Base-by-base conservation (phyloP, 1,284 basidiomycete genomes). In the Spongiforma sp. region DNA sequence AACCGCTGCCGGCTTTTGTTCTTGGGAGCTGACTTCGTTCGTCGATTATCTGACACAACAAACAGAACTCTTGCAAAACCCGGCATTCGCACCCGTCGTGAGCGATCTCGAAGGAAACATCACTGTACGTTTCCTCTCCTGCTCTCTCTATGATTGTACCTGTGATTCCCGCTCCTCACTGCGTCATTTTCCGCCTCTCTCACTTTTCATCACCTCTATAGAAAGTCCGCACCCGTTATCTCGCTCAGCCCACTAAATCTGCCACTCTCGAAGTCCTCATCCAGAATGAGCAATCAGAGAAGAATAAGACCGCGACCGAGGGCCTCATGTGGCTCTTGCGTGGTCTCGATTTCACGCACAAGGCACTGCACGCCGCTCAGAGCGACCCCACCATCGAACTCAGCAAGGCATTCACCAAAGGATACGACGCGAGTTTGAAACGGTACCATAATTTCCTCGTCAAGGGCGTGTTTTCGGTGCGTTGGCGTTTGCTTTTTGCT, bases 101-200 rank as follows among this genome's bases (percentile, higher is more conserved):
- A 87, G 79, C 69, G 98, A 99, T 81, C 78, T 99, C 71, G 93
- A 88, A 65, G 94, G 95, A 32, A 99, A 99, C 81, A 98, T 99
- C 78, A 82, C 84, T 62, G 95, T 96, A 72, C 62, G 63, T 71
- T 19, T 15, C 17, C 21, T 11, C 9, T 28, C 26, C 4, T 50
- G 17, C 11, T 50, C 21, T 30, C 21, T 7, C 11, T 21, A 28
- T 52, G 26, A 52, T 30, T 6, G 17, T 12, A 21, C 26, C 46
- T 17, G 15, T 52, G 17, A 15, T 52, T 50, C 15, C 26, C 26
- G 15, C 30, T 21, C 17, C 30, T 28, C 17, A 9, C 30, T n/a
- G 12, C 41, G 41, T 30, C 28, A 26, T 12, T 11, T 52, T 21
- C 7, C 48, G 26, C 46, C 15, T 28, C 46, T 48, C 26, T 26